Percentiles rank a stretch among this genome's conserved stretches.
Conservation (phyloP, 2,329 filamentous ascomycete species). For the Aspergillus sp. region DNA sequence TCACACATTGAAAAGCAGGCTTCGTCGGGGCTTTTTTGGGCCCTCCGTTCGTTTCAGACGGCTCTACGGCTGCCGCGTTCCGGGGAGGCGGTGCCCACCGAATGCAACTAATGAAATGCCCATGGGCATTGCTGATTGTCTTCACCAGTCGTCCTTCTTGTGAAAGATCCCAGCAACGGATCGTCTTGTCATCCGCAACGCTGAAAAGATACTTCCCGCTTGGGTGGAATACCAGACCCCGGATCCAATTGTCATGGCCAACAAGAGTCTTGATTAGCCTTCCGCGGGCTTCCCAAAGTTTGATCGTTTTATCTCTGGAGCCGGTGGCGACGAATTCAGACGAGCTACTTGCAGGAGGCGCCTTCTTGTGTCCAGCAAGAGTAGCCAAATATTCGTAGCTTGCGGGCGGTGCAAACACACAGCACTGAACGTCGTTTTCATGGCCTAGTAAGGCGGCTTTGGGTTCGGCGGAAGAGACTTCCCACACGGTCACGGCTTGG, state of each 20-base stretch:
- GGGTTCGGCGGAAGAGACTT: conserved; percentile 70
- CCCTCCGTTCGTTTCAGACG: conserved; percentile 11
- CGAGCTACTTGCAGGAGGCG: conserved; percentile 69
- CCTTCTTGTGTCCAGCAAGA: conserved; percentile 79
- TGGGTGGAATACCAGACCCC: conserved; percentile 82
- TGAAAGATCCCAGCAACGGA: conserved; percentile 88
- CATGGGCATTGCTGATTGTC: conserved; percentile 71
- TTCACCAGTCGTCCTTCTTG: conserved; percentile 92
- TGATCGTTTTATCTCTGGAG: conserved; percentile 85
- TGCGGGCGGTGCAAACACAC: conserved; percentile 76
- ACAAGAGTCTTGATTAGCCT: conserved; percentile 79
- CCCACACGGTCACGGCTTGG: conserved; percentile 80
- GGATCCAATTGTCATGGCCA: conserved; percentile 94
- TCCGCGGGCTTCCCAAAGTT: conserved; percentile 82
- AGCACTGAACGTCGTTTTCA: conserved; percentile 83
- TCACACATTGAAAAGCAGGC: conserved; percentile 69
- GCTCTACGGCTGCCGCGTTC: conserved; percentile 16
- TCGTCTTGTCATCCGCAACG: conserved; percentile 83
- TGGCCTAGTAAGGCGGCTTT: conserved; percentile 82
- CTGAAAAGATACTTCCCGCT: conserved; percentile 87
- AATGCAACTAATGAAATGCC: conserved; percentile 81
- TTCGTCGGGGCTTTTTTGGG: conserved; percentile 43
- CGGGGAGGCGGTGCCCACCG: conserved; percentile 71
- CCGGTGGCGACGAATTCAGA: conserved; percentile 90
- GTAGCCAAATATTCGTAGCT: conserved; percentile 74